Conservation (phyloP, 1,139 yeast species). For the Candida sp. region DNA sequence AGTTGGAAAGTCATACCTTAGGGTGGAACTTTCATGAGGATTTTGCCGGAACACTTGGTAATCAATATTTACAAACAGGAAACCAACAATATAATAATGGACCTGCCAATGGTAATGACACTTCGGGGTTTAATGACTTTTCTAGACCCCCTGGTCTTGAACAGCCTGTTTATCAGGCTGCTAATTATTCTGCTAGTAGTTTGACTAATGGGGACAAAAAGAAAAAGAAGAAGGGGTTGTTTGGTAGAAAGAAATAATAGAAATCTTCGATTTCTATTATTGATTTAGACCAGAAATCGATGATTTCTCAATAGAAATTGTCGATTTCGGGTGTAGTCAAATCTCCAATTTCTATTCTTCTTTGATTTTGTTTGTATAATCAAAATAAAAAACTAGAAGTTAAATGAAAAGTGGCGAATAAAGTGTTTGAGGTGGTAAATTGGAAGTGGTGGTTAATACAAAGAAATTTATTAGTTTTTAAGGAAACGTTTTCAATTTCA, state of each 20-base stretch:
- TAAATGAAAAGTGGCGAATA: no score
- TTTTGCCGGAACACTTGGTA: constrained; percentile 15
- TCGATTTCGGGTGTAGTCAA: no score
- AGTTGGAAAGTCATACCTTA: constrained; percentile 68
- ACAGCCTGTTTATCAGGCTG: constrained; percentile 67
- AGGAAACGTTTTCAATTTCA: no score
- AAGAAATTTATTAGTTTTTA: no score
- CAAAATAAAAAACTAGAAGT: no score
- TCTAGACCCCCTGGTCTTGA: constrained; percentile 40
- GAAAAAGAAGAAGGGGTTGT: constrained; percentile 50
- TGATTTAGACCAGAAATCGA: no score
- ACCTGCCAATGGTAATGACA: constrained; percentile 20
- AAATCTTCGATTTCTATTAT: no score
- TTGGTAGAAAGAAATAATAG: constrained; percentile 62
- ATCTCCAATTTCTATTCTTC: no score
- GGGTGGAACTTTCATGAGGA: constrained; percentile 73
- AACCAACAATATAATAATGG: constrained; percentile 8
- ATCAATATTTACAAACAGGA: constrained; percentile 23
- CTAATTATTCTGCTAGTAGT: constrained; percentile 42
- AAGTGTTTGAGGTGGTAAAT: no score
- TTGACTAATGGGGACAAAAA: constrained; percentile 35
- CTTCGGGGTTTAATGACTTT: constrained; percentile 11
- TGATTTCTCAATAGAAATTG: no score
- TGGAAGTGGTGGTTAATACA: no score
- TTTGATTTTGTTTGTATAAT: no score